These are phyloP conservation scores for Bretschneidera sinensis DNA, from an alignment of 345 rosid genomes.

Conservation along the genomic window DNA sequence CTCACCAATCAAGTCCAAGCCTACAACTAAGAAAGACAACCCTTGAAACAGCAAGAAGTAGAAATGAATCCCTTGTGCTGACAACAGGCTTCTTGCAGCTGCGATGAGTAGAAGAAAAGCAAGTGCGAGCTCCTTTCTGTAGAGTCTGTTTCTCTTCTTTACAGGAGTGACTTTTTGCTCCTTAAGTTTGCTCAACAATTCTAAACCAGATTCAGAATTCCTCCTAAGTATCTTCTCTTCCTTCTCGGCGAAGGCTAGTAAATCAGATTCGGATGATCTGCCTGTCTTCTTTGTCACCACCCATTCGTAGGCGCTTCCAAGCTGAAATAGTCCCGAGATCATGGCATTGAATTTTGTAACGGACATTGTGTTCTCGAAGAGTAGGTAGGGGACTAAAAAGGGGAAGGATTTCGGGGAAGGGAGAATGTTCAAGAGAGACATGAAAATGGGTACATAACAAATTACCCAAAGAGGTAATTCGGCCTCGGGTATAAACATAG, in stretches of 20 bases:
- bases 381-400: slow-evolving; percentile 82
- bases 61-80: slow-evolving; percentile 90
- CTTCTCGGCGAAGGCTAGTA: slow-evolving; percentile 67
- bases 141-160: slow-evolving; percentile 58
- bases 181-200: slow-evolving; percentile 52
- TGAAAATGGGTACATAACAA: slow-evolving; percentile 73
- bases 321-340: slow-evolving; percentile 87
- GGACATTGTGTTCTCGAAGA: slow-evolving; percentile 91
- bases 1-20: slow-evolving; percentile 93
- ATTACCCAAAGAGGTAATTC: slow-evolving; percentile 86
- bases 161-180: slow-evolving; percentile 33
- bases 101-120: slow-evolving; percentile 82
- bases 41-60: slow-evolving; percentile 91
- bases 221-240: slow-evolving; percentile 71
- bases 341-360: slow-evolving; percentile 93
- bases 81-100: slow-evolving; percentile 71
- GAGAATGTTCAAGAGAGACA: slow-evolving; percentile 77
- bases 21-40: slow-evolving; percentile 70
- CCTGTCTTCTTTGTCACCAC: slow-evolving; percentile 89
- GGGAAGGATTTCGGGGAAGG: slow-evolving; percentile 84
- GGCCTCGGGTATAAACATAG: slow-evolving; percentile 89
- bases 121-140: slow-evolving; percentile 74
- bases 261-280: slow-evolving; percentile 75
- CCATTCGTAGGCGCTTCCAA: slow-evolving; percentile 89
- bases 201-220: slow-evolving; percentile 69